Percentiles rank a stretch among this genome's conserved stretches.
Conservation (phyloP, 495 filamentous ascomycete genomes). For the Immersiella caudata region DNA sequence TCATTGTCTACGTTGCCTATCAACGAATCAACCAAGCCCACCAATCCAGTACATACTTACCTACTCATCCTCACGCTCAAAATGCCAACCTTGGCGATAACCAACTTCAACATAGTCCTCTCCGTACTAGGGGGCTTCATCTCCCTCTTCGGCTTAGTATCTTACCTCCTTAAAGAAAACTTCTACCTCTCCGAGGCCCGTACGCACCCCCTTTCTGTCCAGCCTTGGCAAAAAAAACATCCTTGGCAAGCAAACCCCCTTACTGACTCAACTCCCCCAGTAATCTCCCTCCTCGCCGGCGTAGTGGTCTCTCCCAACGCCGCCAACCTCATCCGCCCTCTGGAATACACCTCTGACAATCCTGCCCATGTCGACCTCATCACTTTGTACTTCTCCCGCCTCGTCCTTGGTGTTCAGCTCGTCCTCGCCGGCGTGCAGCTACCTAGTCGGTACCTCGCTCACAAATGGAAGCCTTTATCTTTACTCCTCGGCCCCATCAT, state of each 20-base stretch:
- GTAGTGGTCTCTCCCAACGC: slow-evolving; percentile 77
- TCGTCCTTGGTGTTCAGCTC: slow-evolving; percentile 89
- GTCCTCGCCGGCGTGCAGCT: slow-evolving; percentile 89
- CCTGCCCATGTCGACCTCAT: slow-evolving; percentile 42
- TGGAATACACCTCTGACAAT: slow-evolving; percentile 71
- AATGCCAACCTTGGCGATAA: slow-evolving; percentile 79
- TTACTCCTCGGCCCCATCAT: slow-evolving; percentile 84
- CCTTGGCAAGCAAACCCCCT: not conserved
- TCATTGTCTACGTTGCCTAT: too few relatives aligned
- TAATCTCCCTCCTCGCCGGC: slow-evolving; percentile 82
- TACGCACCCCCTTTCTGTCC: slow-evolving; percentile 47
- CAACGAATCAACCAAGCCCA: too few relatives aligned
- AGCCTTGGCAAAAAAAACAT: slow-evolving; percentile 1
- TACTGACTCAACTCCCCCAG: slow-evolving; percentile 43
- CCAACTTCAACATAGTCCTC: slow-evolving; percentile 89
- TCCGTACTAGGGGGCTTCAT: slow-evolving; percentile 85
- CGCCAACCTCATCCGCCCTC: slow-evolving; percentile 73
- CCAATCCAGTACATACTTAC: too few relatives aligned
- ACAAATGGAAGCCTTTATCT: slow-evolving; percentile 77
- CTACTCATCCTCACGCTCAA: slow-evolving; percentile 20
- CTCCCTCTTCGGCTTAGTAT: slow-evolving; percentile 83
- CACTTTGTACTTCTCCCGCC: slow-evolving; percentile 81
- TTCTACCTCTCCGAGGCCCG: slow-evolving; percentile 91
- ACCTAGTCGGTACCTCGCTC: slow-evolving; percentile 79
- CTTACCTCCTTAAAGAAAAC: slow-evolving; percentile 84